A percentile compares a stretch with the other conserved stretches of the same genome.
Evolutionary conservation across 148 eudicot species (phyloP).

Genomic region (Arbutus unedo): DNA sequence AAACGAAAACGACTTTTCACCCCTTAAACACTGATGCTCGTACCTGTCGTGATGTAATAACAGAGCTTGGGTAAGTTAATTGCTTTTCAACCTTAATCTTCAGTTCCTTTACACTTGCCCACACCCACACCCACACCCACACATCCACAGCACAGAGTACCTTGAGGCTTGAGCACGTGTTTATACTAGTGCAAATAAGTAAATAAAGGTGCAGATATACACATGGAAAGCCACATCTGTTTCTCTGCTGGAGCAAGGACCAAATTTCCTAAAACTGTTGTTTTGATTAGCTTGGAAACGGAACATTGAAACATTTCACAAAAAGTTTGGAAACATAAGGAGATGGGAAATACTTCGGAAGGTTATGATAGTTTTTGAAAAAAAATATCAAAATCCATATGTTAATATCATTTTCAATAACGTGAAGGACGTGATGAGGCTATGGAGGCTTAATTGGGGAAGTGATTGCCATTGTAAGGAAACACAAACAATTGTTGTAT

Average conservation of each 20-base stretch:
- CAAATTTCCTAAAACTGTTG: background rate
- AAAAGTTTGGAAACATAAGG: background rate
- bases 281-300: background rate
- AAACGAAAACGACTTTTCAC: slow-evolving; percentile 48
- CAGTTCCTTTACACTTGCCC: background rate
- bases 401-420: background rate
- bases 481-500: background rate
- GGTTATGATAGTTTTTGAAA: background rate
- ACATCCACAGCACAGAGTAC: background rate
- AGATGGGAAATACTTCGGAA: background rate
- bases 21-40: slow-evolving; percentile 92
- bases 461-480: background rate
- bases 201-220: background rate
- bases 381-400: background rate
- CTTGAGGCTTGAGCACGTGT: background rate
- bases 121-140: background rate
- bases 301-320: background rate
- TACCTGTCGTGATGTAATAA: slow-evolving; percentile 95
- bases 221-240: background rate
- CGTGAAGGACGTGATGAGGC: background rate
- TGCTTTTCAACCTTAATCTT: background rate
- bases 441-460: background rate
- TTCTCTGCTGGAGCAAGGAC: background rate
- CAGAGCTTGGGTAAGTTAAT: slow-evolving; percentile 75
- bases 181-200: background rate